Conservation (phyloP, 805 yeast species). For the Danielozyma ontarioensis region DNA sequence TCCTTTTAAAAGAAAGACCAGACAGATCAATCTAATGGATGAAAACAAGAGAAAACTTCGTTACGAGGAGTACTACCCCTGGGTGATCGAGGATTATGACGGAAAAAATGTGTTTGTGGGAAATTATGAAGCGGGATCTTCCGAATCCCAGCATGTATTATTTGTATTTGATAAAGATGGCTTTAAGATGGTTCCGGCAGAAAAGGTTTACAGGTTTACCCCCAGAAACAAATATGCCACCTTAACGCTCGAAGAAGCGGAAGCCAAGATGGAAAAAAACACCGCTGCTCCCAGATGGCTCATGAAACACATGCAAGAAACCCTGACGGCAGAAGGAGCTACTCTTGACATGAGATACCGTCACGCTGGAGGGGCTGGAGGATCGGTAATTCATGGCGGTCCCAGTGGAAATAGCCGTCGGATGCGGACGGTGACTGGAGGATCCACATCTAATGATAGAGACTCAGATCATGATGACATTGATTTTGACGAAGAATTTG, state of each 20-base stretch:
- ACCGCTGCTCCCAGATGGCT: constrained; percentile 86
- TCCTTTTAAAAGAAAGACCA: constrained; percentile 69
- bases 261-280: constrained; percentile 83
- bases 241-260: constrained; percentile 92
- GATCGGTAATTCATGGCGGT: constrained; percentile 3
- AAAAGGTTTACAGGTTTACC: constrained; percentile 88
- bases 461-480: constrained; percentile 87
- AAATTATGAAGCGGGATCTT: constrained; percentile 83
- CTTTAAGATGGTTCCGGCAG: constrained; percentile 92
- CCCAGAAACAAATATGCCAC: constrained; percentile 93
- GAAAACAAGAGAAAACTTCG: constrained; percentile 79
- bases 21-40: constrained; percentile 75
- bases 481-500: constrained; percentile 95
- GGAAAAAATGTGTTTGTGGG: constrained; percentile 95
- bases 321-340: constrained; percentile 48
- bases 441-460: constrained; percentile 37
- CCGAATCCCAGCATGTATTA: constrained; percentile 75
- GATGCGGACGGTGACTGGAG: constrained; percentile 41
- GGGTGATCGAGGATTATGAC: constrained; percentile 97
- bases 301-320: constrained; percentile 79
- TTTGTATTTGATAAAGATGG: constrained; percentile 83
- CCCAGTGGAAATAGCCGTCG: constrained; percentile 10
- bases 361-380: constrained; percentile 8
- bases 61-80: constrained; percentile 95
- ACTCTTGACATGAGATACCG: constrained; percentile 48